Base-by-base conservation (phyloP, 345 rosid genomes). In the Populus pruinosa region DNA sequence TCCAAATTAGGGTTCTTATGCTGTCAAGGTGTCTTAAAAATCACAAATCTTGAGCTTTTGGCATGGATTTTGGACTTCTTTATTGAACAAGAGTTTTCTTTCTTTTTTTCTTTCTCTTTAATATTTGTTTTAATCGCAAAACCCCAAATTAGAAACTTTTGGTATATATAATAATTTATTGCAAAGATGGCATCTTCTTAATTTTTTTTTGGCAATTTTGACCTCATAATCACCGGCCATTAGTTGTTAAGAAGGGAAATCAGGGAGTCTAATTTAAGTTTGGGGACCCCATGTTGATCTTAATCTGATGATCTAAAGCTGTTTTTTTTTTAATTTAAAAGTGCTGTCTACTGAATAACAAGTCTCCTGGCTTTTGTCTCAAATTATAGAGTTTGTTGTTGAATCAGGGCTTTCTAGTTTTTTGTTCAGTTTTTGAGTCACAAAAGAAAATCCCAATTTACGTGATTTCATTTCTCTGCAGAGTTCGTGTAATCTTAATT, bases 1-100 rank as follows among this genome's bases (percentile, higher is more conserved):
- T 67, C 69, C 50, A 20, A 69, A 70, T 70, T 29, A 12, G 76
- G 63, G 38, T 70, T 81, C 69, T 49, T 7, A 23, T 69, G 69
- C 67, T 77, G 6, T 56, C 29, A 67, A 36, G 20, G 10, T 35
- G 43, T 21, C 41, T 67, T 35, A 67, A 11, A 20, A 20, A 35
- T 17, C 69, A 12, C 44, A 65, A 14, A n/a, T n/a, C n/a, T n/a
- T 59, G 14, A 59, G 29, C 29, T 23, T 59, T 59, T 59, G 63
- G 14, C 25, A n/a, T n/a, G 29, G 25, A 59, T 59, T 59, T 9
- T 59, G 29, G 29, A 59, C 63, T 59, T 59, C 2, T 23, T 14
- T 59, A 27, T 59, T 59, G 63, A 9, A 23, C 11, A 9, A 59
- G 11, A 59, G 29, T 59, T 59, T 59, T 9, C 14, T n/a, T n/a